Conservation (phyloP, 139 green algal species). For the Trebouxia sp. region DNA sequence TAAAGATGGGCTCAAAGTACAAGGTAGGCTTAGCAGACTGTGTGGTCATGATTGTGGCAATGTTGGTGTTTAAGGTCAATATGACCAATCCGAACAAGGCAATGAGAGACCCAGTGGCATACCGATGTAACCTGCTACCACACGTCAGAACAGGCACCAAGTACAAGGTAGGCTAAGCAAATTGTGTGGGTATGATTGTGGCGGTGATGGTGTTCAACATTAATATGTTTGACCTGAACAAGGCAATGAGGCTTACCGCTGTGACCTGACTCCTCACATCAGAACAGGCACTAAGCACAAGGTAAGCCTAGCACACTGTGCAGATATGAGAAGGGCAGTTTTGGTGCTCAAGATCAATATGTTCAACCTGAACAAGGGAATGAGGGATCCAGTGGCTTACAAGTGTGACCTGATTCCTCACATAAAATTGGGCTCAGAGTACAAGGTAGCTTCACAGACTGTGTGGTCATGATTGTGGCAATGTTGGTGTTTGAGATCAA, state of each 20-base stretch:
- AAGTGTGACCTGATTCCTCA: conserved; percentile 92
- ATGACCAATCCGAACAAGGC: conserved; percentile 77
- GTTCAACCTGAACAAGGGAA: conserved; percentile 62
- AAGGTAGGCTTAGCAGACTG: conserved; percentile 69
- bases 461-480: too few species aligned
- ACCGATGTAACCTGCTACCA: conserved; percentile 88
- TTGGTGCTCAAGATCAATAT: conserved; percentile 96
- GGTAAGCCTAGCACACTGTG: conserved; percentile 48
- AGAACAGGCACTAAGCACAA: conserved; percentile 91
- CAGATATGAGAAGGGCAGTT: background rate
- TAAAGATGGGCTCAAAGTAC: conserved; percentile 87
- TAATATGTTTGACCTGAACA: background rate
- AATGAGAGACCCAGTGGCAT: conserved; percentile 94
- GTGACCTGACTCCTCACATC: conserved; percentile 89
- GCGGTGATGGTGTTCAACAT: background rate
- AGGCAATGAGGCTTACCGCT: background rate
- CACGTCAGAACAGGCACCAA: conserved; percentile 91
- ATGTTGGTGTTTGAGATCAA: conserved; percentile 86
- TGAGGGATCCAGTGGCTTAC: conserved; percentile 95
- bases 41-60: too few species aligned
- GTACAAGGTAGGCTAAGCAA: conserved; percentile 75
- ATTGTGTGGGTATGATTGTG: background rate
- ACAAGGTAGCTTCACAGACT: conserved; percentile 74
- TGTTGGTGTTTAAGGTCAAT: conserved; percentile 82
- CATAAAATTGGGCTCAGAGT: conserved; percentile 87